phyloP scores from a whole-genome alignment of 306 rosid species.

The Cucumis hystrix region DNA sequence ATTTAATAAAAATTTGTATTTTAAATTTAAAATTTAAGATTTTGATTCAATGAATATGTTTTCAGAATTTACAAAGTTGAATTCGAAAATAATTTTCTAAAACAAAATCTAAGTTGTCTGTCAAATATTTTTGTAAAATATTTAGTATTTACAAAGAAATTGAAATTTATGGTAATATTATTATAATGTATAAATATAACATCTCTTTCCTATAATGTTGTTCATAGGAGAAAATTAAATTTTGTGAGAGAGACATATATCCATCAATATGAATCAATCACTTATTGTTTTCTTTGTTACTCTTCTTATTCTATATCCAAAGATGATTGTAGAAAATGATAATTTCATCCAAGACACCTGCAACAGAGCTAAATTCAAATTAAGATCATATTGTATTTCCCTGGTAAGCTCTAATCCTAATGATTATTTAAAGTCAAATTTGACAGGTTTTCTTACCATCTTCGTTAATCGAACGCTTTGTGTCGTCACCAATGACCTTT shows the following conservation, averaged over 20 bases:
- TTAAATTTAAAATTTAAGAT: too few species aligned
- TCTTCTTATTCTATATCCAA: background rate
- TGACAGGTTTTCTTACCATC: background rate
- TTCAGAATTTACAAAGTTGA: too few species aligned
- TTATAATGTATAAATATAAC: background rate
- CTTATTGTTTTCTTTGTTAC: background rate
- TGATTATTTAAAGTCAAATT: background rate
- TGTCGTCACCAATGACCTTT: background rate
- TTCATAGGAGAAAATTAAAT: background rate
- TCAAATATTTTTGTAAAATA: too few species aligned
- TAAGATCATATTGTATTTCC: background rate
- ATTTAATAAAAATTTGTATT: too few species aligned
- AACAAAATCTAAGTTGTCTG: too few species aligned
- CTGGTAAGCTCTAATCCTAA: background rate
- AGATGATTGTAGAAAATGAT: too few species aligned
- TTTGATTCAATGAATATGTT: too few species aligned
- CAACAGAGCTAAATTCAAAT: background rate
- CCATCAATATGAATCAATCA: background rate
- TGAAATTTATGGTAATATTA: too few species aligned
- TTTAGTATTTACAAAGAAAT: too few species aligned
- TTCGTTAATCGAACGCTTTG: background rate
- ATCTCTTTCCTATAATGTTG: too few species aligned
- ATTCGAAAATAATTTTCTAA: too few species aligned
- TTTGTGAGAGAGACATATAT: background rate
- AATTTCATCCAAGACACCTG: background rate